phyloP scores from a whole-genome alignment of 305 asterid species.

The Fraxinus sp. region DNA sequence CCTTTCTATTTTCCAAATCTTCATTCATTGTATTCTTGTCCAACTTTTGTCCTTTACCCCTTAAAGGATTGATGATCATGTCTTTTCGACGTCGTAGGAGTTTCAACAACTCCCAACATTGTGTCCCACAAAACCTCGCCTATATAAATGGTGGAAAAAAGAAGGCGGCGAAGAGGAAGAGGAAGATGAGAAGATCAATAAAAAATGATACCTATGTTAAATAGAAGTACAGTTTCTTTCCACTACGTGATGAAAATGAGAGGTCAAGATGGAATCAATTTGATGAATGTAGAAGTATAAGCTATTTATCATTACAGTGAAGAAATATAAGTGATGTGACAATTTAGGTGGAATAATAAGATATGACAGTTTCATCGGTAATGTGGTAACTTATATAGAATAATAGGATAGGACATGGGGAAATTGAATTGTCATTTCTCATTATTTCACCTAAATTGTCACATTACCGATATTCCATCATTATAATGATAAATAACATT shows the following conservation, averaged over 20 bases:
- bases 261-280: neutral
- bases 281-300: neutral
- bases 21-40: neutral
- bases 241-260: neutral
- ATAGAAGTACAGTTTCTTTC: constrained; percentile 6
- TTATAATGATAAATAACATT: too few relatives aligned
- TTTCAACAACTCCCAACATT: constrained; percentile 22
- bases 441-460: too few relatives aligned
- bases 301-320: neutral
- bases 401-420: too few relatives aligned
- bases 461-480: too few relatives aligned
- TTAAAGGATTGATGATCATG: neutral
- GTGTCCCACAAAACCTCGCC: neutral
- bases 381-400: too few relatives aligned
- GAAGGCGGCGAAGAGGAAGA: neutral
- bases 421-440: too few relatives aligned
- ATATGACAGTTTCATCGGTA: too few relatives aligned
- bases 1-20: neutral
- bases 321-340: too few relatives aligned
- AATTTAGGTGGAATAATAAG: too few relatives aligned
- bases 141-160: neutral
- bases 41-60: neutral
- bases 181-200: neutral
- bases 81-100: constrained; percentile 13
- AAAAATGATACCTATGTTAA: neutral